Evolutionary conservation across 2,329 filamentous ascomycete genomes (phyloP), one percentile per base, ranked within the genome.

Genomic region (Microdochium trichocladiopsis): DNA sequence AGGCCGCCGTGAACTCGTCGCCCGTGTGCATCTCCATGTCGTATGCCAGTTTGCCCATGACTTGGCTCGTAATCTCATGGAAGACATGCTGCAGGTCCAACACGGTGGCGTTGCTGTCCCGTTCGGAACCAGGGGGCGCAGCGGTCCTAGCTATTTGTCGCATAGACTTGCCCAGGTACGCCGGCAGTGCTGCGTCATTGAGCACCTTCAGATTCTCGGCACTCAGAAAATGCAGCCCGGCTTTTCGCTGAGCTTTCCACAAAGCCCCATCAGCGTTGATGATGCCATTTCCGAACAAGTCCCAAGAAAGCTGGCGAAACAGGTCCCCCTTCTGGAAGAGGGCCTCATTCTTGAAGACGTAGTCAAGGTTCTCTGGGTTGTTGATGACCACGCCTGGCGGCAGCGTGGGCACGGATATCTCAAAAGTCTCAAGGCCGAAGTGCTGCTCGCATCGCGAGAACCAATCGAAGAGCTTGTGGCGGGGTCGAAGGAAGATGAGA

Each of bases 21-120:
- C 77, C 72, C 48, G 79, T 74, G 59, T 81, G 79, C 72, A 86
- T 84, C 57, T 86, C 81, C 80, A 85, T 85, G 61, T 83, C 78
- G 58, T 86, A 87, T 14, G 83, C 83, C 79, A 86, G 83, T 55
- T 76, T 75, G n/a, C 83, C 83, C 78, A 87, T 85, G 23, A 86
- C 61, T 53, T 81, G 74, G 22, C 82, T 86, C 1, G 83, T 87
- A 47, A 86, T 75, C 61, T 85, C 82, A 51, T 83, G 79, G 47
- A 86, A 78, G 2, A 82, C 68, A n/a, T 67, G 69, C 58, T 86
- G 80, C 48, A 87, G 63, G 60, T 87, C 80, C 2, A 84, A 67
- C 0, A 68, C 54, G 2, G 54, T 57, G 1, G 60, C 59, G 0
- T 18, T 18, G 3, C 22, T 21, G 6, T 22, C 6, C 9, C 3